A percentile compares a stretch with the other conserved stretches of the same genome.
Conservation (phyloP, 2,329 filamentous ascomycete genomes). For the Aspergillus proliferans region DNA sequence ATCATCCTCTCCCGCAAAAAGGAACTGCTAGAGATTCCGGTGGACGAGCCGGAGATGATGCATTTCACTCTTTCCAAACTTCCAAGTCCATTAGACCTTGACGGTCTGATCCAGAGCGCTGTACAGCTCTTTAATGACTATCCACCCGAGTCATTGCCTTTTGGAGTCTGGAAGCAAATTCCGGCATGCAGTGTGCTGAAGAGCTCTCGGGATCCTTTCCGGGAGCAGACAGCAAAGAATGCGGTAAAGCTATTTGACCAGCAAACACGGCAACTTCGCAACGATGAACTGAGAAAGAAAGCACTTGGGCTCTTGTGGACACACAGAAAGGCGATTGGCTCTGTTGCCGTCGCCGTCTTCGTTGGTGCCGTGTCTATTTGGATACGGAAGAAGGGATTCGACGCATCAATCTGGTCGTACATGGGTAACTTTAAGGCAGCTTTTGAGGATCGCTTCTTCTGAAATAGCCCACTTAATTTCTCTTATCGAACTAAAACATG, state of each 20-base stretch:
- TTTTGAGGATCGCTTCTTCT: slow-evolving; percentile 9
- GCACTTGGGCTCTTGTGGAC: slow-evolving; percentile 50
- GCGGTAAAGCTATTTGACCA: slow-evolving; percentile 62
- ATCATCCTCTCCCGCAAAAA: slow-evolving; percentile 74
- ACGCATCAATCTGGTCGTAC: slow-evolving; percentile 29
- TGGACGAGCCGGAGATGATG: slow-evolving; percentile 85
- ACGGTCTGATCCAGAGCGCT: slow-evolving; percentile 65
- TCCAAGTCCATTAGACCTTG: slow-evolving; percentile 72
- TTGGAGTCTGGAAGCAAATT: slow-evolving; percentile 62
- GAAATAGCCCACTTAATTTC: not conserved
- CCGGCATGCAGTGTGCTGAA: slow-evolving; percentile 76
- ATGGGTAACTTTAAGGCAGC: slow-evolving; percentile 21
- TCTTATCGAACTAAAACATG: not conserved
- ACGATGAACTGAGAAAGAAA: slow-evolving; percentile 54
- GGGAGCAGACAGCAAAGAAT: slow-evolving; percentile 56
- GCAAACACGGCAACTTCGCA: slow-evolving; percentile 66
- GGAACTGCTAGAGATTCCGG: slow-evolving; percentile 77
- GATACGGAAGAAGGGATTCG: slow-evolving; percentile 46
- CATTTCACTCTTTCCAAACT: slow-evolving; percentile 83
- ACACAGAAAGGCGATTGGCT: slow-evolving; percentile 60
- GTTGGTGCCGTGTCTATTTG: slow-evolving; percentile 65
- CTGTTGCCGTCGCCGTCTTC: slow-evolving; percentile 58
- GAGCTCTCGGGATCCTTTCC: slow-evolving; percentile 58
- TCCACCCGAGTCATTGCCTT: slow-evolving; percentile 65
- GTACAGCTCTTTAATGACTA: slow-evolving; percentile 56